Evolutionary conservation across 2,329 filamentous ascomycete genomes (phyloP).

Genomic region (Cladosporium sp.): DNA sequence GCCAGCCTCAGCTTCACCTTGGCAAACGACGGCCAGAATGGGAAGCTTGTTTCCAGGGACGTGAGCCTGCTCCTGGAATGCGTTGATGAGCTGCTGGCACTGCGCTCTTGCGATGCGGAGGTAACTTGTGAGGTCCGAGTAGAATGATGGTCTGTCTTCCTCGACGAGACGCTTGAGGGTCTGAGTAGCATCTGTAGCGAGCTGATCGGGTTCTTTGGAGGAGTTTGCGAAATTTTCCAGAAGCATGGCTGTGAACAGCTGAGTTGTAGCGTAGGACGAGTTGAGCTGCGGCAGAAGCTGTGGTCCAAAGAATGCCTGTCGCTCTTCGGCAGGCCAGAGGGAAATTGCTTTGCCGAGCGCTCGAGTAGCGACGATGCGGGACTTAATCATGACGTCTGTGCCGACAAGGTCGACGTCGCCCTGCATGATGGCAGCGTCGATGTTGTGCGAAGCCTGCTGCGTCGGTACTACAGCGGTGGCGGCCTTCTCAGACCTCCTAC

Average conservation of each 20-base stretch:
- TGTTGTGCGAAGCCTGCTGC: conserved; percentile 72
- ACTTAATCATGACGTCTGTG: conserved; percentile 78
- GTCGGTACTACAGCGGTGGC: conserved; percentile 43
- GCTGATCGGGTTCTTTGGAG: conserved; percentile 17
- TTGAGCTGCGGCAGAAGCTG: conserved; percentile 60
- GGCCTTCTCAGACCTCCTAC: conserved; percentile 77
- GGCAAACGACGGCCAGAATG: conserved; percentile 78
- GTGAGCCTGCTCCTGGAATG: conserved; percentile 87
- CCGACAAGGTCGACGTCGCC: conserved; percentile 94
- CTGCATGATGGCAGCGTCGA: conserved; percentile 96
- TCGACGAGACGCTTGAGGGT: conserved; percentile 72
- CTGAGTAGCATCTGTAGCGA: conserved; percentile 49
- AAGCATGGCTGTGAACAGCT: conserved; percentile 74
- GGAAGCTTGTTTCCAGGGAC: conserved; percentile 70
- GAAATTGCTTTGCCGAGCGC: conserved; percentile 83
- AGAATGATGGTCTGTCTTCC: conserved; percentile 70
- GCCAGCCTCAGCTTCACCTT: conserved; percentile 86
- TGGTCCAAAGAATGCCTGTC: conserved; percentile 58
- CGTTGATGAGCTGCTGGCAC: conserved; percentile 80
- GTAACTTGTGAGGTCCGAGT: conserved; percentile 84
- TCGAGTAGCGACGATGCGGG: conserved; percentile 76
- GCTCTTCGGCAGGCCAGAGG: conserved; percentile 57
- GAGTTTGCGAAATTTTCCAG: conserved; percentile 78
- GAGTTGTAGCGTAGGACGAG: conserved; percentile 75
- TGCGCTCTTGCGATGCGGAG: conserved; percentile 85